Percentiles rank a stretch among this genome's conserved stretches.
phyloP scores from a whole-genome alignment of 805 yeast genomes.

The Zygoascus bituminiphila region DNA sequence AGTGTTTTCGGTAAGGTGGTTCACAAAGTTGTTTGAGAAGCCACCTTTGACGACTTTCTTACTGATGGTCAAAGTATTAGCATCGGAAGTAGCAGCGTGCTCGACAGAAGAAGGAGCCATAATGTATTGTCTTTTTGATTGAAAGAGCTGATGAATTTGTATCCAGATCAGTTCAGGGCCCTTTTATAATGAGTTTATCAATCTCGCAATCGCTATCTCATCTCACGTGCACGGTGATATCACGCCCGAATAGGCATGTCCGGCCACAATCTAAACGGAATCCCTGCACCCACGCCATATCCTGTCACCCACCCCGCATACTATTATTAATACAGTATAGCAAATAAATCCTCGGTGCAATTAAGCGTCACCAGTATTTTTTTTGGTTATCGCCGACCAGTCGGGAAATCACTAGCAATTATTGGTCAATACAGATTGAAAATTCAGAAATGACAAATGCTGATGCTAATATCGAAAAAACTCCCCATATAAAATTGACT shows the following conservation, averaged over 20 bases:
- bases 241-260: neutral
- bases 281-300: too few relatives aligned
- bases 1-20: constrained; percentile 22
- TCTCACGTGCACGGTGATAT: constrained; percentile 1
- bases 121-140: neutral
- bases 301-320: too few relatives aligned
- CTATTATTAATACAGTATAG: too few relatives aligned
- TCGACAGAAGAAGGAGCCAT: neutral
- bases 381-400: too few relatives aligned
- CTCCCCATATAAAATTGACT: too few relatives aligned
- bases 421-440: too few relatives aligned
- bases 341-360: too few relatives aligned
- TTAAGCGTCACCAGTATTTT: too few relatives aligned
- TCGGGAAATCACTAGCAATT: too few relatives aligned
- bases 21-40: neutral
- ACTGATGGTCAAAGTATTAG: neutral
- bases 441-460: too few relatives aligned
- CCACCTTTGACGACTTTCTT: neutral
- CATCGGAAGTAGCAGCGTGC: neutral
- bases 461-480: too few relatives aligned
- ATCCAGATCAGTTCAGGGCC: neutral
- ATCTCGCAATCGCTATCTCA: neutral
- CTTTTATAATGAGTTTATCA: neutral
- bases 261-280: too few relatives aligned
- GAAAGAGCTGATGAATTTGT: neutral